Evolutionary conservation across 257 asterid species (phyloP).

Genomic region (Striga asiatica): DNA sequence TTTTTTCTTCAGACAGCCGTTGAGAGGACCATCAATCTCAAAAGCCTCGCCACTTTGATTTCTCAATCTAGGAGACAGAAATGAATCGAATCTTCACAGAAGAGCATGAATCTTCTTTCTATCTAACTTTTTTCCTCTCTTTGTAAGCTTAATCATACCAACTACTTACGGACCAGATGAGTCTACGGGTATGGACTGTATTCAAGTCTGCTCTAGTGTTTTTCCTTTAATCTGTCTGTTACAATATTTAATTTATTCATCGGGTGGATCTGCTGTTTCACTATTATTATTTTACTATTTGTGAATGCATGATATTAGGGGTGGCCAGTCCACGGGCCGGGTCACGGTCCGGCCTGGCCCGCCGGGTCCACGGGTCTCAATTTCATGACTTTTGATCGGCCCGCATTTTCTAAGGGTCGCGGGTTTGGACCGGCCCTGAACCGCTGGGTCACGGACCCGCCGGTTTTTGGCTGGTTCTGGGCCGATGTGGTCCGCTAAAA

Average conservation of each 20-base stretch:
- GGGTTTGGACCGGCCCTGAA: too few species aligned
- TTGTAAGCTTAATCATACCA: slow-evolving; percentile 9
- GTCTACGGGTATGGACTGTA: slow-evolving; percentile 33
- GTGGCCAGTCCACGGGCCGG: too few species aligned
- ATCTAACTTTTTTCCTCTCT: background rate
- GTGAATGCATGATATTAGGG: too few species aligned
- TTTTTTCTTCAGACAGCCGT: slow-evolving; percentile 21
- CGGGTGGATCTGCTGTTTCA: too few species aligned
- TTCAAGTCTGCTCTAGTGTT: slow-evolving; percentile 22
- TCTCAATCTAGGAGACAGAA: background rate
- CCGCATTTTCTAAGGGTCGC: too few species aligned
- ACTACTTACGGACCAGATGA: slow-evolving; percentile 17
- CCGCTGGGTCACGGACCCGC: too few species aligned
- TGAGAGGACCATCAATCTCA: slow-evolving; percentile 21
- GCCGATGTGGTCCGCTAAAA: too few species aligned
- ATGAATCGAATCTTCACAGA: background rate
- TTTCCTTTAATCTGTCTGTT: slow-evolving; percentile 19
- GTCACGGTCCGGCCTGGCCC: too few species aligned
- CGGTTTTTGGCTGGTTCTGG: too few species aligned
- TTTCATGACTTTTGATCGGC: too few species aligned
- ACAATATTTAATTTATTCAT: slow-evolving; percentile 8
- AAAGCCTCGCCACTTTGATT: slow-evolving; percentile 10
- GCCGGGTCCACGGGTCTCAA: too few species aligned
- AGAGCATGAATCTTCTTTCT: background rate
- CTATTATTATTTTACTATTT: background rate